Evolutionary conservation across 139 green algal genomes (phyloP).

Genomic region (Astrephomene gubernaculifera): DNA sequence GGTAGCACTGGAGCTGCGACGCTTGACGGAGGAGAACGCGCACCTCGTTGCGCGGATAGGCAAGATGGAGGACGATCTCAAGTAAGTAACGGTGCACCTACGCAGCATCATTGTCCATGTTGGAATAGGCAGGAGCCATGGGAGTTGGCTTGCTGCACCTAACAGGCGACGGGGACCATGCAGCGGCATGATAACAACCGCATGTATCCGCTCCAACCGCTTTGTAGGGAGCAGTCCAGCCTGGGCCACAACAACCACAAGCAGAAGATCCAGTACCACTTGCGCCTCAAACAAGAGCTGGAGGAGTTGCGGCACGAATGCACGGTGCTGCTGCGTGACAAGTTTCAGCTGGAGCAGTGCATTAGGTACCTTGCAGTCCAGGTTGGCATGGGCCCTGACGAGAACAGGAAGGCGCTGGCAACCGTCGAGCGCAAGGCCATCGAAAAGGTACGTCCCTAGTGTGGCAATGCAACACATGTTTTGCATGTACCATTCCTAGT

Average conservation of each 20-base stretch:
- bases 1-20: slow-evolving; percentile 54
- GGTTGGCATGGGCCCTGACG: slow-evolving; percentile 33
- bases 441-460: slow-evolving; percentile 29
- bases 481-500: too few relatives aligned
- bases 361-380: slow-evolving; percentile 66
- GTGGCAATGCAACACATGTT: neutral
- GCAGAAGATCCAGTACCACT: slow-evolving; percentile 76
- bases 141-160: too few relatives aligned
- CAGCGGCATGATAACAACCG: too few relatives aligned
- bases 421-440: slow-evolving; percentile 40
- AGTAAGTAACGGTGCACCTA: too few relatives aligned
- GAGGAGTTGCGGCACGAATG: slow-evolving; percentile 76
- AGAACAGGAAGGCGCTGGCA: slow-evolving; percentile 19
- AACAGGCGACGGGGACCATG: too few relatives aligned
- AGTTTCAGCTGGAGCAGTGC: slow-evolving; percentile 75
- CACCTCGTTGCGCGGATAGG: slow-evolving; percentile 51
- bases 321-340: slow-evolving; percentile 67
- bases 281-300: slow-evolving; percentile 71
- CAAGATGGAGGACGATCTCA: slow-evolving; percentile 62
- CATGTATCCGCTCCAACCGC: too few relatives aligned
- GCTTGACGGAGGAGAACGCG: slow-evolving; percentile 66
- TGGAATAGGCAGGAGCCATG: too few relatives aligned
- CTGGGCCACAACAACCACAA: slow-evolving; percentile 68
- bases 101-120: too few relatives aligned
- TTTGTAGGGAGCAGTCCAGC: slow-evolving; percentile 42